phyloP scores from a whole-genome alignment of 208 protist genomes.

The Endotrypanum monterogeii region DNA sequence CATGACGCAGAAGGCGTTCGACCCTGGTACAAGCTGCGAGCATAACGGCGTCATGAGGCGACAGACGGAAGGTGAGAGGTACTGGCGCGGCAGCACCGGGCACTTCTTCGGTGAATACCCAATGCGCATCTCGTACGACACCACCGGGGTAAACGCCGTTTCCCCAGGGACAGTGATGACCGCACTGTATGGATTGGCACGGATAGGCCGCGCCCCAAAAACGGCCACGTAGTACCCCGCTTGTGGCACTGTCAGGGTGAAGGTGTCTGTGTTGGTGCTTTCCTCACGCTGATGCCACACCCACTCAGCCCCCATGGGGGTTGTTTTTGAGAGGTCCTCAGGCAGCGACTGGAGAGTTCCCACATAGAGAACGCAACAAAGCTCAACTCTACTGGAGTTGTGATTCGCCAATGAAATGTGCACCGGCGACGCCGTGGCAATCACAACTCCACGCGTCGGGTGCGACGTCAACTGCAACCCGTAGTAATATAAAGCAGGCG shows the following conservation, averaged over 20 bases:
- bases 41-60: slow-evolving; percentile 71
- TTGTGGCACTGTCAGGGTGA: slow-evolving; percentile 80
- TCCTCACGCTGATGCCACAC: slow-evolving; percentile 86
- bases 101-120: slow-evolving; percentile 59
- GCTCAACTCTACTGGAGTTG: slow-evolving; percentile 59
- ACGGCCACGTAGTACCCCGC: slow-evolving; percentile 73
- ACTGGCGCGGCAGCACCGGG: slow-evolving; percentile 74
- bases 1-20: slow-evolving; percentile 66
- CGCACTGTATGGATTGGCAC: slow-evolving; percentile 66
- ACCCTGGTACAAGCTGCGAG: slow-evolving; percentile 46
- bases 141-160: slow-evolving; percentile 54
- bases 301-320: slow-evolving; percentile 65
- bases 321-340: slow-evolving; percentile 29
- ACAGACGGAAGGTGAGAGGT: slow-evolving; percentile 67
- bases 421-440: slow-evolving; percentile 56
- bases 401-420: slow-evolving; percentile 66
- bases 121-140: slow-evolving; percentile 75
- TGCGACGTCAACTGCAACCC: slow-evolving; percentile 55
- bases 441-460: slow-evolving; percentile 43
- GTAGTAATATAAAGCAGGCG: slow-evolving; percentile 69
- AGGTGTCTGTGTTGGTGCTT: slow-evolving; percentile 54
- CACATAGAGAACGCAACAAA: slow-evolving; percentile 74
- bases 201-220: slow-evolving; percentile 69
- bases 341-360: slow-evolving; percentile 62
- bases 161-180: slow-evolving; percentile 34